Conservation (phyloP, 129 eudicot species). For the sunflower (Helianthus annuus) region HanXRQr2.0-SUNRISE NC_035443.2:186218929-186219428, state of each 20-base stretch:
- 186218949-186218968: slow-evolving; percentile 58
- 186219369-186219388: no score
- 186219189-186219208: slow-evolving; percentile 85
- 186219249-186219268: slow-evolving; percentile 58
- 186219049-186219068: slow-evolving; percentile 90
- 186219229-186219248: slow-evolving; percentile 73
- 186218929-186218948: slow-evolving; percentile 74
- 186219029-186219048: slow-evolving; percentile 87
- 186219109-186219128: slow-evolving; percentile 91
- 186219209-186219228: slow-evolving; percentile 87
- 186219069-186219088: slow-evolving; percentile 90
- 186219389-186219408: no score
- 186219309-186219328: no score
- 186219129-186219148: slow-evolving; percentile 92
- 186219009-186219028: slow-evolving; percentile 76
- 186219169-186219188: slow-evolving; percentile 92
- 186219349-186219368: no score
- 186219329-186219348: no score
- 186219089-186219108: slow-evolving; percentile 97
- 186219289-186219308: no score
- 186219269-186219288: slow-evolving; percentile 60
- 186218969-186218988: slow-evolving; percentile 61
- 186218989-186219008: slow-evolving; percentile 58
- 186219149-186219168: slow-evolving; percentile 62
- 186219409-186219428: no score